Percentiles rank a stretch among this genome's conserved stretches.
These are phyloP conservation scores for Rhinocladiella mackenziei DNA, from an alignment of 2,329 filamentous ascomycete genomes.

Conservation along the genomic window DNA sequence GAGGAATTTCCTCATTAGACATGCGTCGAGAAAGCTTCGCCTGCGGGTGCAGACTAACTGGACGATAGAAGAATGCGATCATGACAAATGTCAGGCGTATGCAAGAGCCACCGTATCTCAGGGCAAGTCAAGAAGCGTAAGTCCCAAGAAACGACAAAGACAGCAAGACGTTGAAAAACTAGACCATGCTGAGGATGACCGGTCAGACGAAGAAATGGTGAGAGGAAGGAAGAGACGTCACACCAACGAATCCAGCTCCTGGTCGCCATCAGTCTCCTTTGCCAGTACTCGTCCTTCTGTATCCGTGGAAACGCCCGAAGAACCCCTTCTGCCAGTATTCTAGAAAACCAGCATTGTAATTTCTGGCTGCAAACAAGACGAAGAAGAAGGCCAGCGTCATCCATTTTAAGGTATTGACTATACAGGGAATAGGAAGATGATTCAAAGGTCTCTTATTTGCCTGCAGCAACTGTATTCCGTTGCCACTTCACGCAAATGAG, in stretches of 20 bases:
- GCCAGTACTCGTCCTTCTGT: no score
- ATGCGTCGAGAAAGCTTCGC: neutral
- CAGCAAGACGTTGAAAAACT: neutral
- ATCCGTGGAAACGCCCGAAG: neutral
- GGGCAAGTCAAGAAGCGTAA: constrained; percentile 10
- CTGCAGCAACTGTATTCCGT: no score
- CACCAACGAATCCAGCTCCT: neutral
- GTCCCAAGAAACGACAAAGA: constrained; percentile 1
- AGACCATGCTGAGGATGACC: neutral
- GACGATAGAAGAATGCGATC: constrained; percentile 2
- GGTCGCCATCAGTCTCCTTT: no score
- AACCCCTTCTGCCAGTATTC: neutral
- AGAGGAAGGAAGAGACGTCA: neutral
- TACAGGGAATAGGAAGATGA: no score
- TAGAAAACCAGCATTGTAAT: no score
- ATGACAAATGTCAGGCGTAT: constrained; percentile 6
- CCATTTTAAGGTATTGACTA: no score
- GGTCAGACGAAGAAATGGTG: neutral
- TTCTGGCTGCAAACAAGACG: no score
- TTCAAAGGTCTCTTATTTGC: no score
- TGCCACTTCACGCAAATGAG: no score
- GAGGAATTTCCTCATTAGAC: neutral
- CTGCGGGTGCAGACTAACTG: neutral
- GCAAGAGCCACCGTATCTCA: constrained; percentile 8
- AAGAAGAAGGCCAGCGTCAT: no score